Base-by-base conservation (phyloP, 306 rosid species). In the Vachellia pachyceras region DNA sequence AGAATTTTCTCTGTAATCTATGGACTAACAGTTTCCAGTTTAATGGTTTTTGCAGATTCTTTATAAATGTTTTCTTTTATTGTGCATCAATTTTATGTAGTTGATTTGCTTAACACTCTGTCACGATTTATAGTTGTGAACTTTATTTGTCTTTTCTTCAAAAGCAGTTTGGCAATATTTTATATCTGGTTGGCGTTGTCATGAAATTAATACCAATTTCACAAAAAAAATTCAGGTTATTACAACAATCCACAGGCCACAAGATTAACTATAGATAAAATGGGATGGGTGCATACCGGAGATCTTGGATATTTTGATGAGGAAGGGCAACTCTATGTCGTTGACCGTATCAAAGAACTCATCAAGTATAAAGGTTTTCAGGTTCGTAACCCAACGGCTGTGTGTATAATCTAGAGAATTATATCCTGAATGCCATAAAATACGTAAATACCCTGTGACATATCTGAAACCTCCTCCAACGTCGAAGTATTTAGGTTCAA, bases 331-430 rank as follows among this genome's bases (percentile, higher is more conserved):
- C 93, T 95, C 80, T 93, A 57, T 87, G 97, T 93, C 47, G 98
- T 95, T 77, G 99, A 95, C 69, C 90, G 99, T 70, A 89, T 95
- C 72, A 95, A 95, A 85, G 99, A 95, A 85, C 92, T 95, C 79
- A 93, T 95, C 77, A 95, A 95, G 88, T 95, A 87, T 82, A 93
- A 95, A 86, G 99, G 99, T 25, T 95, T 84, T 81, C 99, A 95
- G 97, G 99, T 91, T 72, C 77, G 65, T 25, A 61, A 78, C 72
- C 78, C 77, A 54, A 80, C 63, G 54, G 40, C 8, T 71, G 23
- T 55, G 39, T 54, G 13, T 52, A 75, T 45, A 14, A 50, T 55
- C 42, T 54, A 45, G 11, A 52, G 35, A 66, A 54, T 37, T 78
- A 7, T 52, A 33, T 40, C 75, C 47, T 20, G 36, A 55, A 54